Percentiles rank a stretch among this genome's conserved stretches.
These are phyloP conservation scores for Carex scoparia DNA, from an alignment of 176 grass and related monocot genomes.

Conservation along the genomic window DNA sequence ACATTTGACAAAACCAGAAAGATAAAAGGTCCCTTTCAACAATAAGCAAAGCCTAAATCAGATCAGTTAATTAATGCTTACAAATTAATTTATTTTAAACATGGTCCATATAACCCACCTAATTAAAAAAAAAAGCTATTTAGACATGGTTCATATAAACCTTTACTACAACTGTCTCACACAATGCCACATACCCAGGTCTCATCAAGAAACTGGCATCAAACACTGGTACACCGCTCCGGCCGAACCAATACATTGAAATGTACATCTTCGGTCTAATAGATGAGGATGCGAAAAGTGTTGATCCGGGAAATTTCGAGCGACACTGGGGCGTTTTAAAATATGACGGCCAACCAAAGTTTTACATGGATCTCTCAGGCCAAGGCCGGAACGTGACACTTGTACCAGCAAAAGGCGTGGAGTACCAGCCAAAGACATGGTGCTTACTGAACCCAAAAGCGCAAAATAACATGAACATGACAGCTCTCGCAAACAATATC, in stretches of 20 bases:
- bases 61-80: neutral
- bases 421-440: conserved; percentile 51
- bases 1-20: neutral
- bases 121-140: neutral
- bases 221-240: conserved; percentile 51
- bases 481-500: conserved; percentile 11
- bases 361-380: conserved; percentile 45
- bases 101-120: neutral
- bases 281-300: conserved; percentile 72
- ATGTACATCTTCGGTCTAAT: conserved; percentile 72
- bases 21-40: neutral
- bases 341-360: conserved; percentile 80
- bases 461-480: conserved; percentile 4
- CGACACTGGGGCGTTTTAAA: conserved; percentile 67
- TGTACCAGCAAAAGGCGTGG: conserved; percentile 29
- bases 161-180: neutral
- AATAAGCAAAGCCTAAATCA: neutral
- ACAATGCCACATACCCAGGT: conserved; percentile 9
- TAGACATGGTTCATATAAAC: neutral
- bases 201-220: conserved; percentile 45
- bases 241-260: conserved; percentile 50
- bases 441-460: conserved; percentile 44
- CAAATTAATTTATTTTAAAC: neutral
- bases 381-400: conserved; percentile 42
- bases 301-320: conserved; percentile 69